Base-by-base conservation (phyloP, 1,284 basidiomycete species). In the Ceratobasidium sp. region DNA sequence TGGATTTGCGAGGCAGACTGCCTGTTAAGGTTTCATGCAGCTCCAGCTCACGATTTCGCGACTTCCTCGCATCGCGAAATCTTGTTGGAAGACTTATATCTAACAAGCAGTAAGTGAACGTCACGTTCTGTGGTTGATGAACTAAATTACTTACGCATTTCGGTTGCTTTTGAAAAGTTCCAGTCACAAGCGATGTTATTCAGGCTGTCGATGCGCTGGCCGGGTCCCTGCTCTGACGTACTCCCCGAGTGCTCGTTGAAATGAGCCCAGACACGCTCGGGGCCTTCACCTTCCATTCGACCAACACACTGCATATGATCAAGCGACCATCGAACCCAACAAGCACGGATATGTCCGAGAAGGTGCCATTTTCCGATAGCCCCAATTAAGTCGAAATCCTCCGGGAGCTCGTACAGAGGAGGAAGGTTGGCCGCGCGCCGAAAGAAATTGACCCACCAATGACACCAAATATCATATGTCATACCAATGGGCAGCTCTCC, bases 301-400 rank as follows among this genome's bases (percentile, higher is more conserved):
- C 27, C 27, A 30, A 30, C 27, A 30, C 16, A 46, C 4, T 3
- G 14, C 5, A 46, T 23, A 35, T 46, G 20, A 20, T 71, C 55
- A 16, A 71, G 38, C 2, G 55, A 71, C 8, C 14, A 46, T 60
- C 38, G 55, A 14, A 60, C 23, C 38, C 10, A 30, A 23, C 71
- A 74, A 0, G 35, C 8, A 3, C 33, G 30, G 7, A 27, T 23
- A 23, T 74, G 71, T 1, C 71, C 71, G 27, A 38, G 23, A 7
- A 60, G 10, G 27, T 74, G 71, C 41, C 52, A 74, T 35, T 74
- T 74, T 18, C 55, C 55, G n/a, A 74, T n/a, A 1, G 44, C 71
- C 4, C 57, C 71, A 35, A 46, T 30, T 8, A 74, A 20, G 3
- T 74, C 44, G 1, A 74, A 27, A 18, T 50, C 35, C 10, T 35